phyloP scores from a whole-genome alignment of 139 green algal species.

The Axilococcus clingmanii region DNA sequence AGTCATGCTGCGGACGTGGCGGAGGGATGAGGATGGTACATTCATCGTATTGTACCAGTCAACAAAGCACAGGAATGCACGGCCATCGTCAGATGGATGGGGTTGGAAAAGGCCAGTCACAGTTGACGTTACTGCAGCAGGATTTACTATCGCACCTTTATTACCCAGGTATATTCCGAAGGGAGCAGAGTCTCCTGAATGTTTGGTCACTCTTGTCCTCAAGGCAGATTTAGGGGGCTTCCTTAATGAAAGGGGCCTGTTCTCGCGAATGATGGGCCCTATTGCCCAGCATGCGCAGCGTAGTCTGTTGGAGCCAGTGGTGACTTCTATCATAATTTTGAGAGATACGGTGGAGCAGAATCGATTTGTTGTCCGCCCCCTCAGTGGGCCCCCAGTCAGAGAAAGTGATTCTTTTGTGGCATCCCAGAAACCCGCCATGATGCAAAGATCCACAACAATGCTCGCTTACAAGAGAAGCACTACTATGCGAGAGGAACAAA shows the following conservation, averaged over 20 bases:
- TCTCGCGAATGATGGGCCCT: neutral
- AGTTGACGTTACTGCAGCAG: constrained; percentile 28
- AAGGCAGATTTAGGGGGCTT: constrained; percentile 40
- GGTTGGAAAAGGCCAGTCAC: constrained; percentile 21
- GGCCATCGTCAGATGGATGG: neutral
- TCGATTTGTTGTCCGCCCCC: constrained; percentile 28
- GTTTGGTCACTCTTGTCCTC: constrained; percentile 41
- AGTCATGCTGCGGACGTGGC: constrained; percentile 34
- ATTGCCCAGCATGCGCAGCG: neutral
- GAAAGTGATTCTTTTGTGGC: neutral
- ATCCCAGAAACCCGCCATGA: neutral
- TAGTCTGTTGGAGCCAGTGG: constrained; percentile 28
- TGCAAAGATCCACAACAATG: neutral
- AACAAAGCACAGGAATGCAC: constrained; percentile 9
- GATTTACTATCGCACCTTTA: constrained; percentile 43
- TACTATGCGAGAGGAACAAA: constrained; percentile 3
- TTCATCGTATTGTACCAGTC: constrained; percentile 42
- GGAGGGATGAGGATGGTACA: constrained; percentile 38
- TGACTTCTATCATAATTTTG: constrained; percentile 27
- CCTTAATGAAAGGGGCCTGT: constrained; percentile 5
- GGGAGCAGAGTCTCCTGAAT: constrained; percentile 22
- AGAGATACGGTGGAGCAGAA: constrained; percentile 33
- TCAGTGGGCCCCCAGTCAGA: neutral
- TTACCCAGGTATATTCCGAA: constrained; percentile 18
- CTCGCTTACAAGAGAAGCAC: neutral